Evolutionary conservation across 768 basidiomycete genomes (phyloP).

Genomic region (Termitomyces sp.): DNA sequence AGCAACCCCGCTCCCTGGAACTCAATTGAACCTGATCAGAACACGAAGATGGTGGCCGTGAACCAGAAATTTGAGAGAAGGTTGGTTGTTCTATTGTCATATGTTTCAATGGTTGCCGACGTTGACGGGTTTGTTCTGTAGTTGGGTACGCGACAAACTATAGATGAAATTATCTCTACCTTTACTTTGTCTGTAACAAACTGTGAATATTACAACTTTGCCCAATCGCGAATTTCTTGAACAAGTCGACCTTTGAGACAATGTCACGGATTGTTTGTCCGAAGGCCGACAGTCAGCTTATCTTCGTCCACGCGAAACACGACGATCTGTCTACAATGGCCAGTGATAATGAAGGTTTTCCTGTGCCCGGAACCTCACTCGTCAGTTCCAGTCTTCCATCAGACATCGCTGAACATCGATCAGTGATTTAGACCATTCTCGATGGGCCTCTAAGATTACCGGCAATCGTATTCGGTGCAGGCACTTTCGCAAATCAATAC

Average conservation of each 20-base stretch:
- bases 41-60: conserved; percentile 63
- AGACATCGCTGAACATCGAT: not conserved
- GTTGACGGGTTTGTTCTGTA: conserved; percentile 21
- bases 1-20: conserved; percentile 90
- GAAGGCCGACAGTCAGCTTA: not conserved
- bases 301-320: not conserved
- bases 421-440: conserved; percentile 22
- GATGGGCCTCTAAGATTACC: conserved; percentile 34
- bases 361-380: conserved; percentile 31
- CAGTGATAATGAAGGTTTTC: conserved; percentile 27
- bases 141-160: conserved; percentile 75
- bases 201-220: conserved; percentile 14
- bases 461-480: conserved; percentile 66
- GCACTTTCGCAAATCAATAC: conserved; percentile 62
- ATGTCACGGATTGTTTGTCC: conserved; percentile 2
- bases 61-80: conserved; percentile 74
- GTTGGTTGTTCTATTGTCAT: conserved; percentile 32
- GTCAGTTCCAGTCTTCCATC: conserved; percentile 24
- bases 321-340: not conserved
- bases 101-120: conserved; percentile 4
- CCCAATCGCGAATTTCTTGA: not conserved
- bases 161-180: conserved; percentile 28
- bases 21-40: conserved; percentile 68
- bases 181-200: conserved; percentile 14
- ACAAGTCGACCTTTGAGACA: not conserved